Percentiles rank a stretch among this genome's conserved stretches.
Evolutionary conservation across 1,284 basidiomycete genomes (phyloP).

Genomic region (Pyrrhoderma noxium): DNA sequence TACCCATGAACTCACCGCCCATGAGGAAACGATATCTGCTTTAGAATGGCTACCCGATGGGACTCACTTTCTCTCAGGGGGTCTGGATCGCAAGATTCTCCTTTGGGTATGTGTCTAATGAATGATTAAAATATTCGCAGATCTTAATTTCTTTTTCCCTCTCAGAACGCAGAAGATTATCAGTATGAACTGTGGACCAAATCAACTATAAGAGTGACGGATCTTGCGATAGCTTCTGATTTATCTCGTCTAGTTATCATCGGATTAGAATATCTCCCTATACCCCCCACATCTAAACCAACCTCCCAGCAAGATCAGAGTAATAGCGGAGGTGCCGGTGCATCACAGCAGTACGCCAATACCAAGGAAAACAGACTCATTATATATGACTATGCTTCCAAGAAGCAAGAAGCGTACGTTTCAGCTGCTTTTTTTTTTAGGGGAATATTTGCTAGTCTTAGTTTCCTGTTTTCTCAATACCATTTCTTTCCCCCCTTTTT

Average conservation of each 20-base stretch:
- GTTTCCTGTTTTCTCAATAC: not conserved
- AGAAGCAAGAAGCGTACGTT: slow-evolving; percentile 55
- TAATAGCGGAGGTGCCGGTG: slow-evolving; percentile 25
- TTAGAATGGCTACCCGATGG: slow-evolving; percentile 87
- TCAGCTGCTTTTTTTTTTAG: slow-evolving; percentile 6
- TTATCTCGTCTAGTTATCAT: slow-evolving; percentile 76
- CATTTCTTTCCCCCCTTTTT: not conserved
- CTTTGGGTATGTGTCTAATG: slow-evolving; percentile 64
- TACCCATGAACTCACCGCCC: slow-evolving; percentile 58
- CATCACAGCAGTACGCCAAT: slow-evolving; percentile 31
- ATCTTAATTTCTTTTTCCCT: slow-evolving; percentile 1
- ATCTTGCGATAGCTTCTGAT: slow-evolving; percentile 85
- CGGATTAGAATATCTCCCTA: slow-evolving; percentile 48
- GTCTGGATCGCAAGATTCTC: slow-evolving; percentile 82
- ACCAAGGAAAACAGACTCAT: slow-evolving; percentile 58
- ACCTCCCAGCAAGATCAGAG: slow-evolving; percentile 10
- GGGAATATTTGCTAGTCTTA: slow-evolving; percentile 1
- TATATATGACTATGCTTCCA: slow-evolving; percentile 66
- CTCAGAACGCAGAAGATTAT: slow-evolving; percentile 67
- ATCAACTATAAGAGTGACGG: slow-evolving; percentile 80
- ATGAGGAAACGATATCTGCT: slow-evolving; percentile 81
- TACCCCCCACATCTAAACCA: slow-evolving; percentile 28
- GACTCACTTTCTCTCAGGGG: slow-evolving; percentile 84
- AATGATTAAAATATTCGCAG: not conserved
- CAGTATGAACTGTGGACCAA: slow-evolving; percentile 62